Evolutionary conservation across 805 yeast genomes (phyloP).

Genomic region (Cyberlindnera suaveolens): DNA sequence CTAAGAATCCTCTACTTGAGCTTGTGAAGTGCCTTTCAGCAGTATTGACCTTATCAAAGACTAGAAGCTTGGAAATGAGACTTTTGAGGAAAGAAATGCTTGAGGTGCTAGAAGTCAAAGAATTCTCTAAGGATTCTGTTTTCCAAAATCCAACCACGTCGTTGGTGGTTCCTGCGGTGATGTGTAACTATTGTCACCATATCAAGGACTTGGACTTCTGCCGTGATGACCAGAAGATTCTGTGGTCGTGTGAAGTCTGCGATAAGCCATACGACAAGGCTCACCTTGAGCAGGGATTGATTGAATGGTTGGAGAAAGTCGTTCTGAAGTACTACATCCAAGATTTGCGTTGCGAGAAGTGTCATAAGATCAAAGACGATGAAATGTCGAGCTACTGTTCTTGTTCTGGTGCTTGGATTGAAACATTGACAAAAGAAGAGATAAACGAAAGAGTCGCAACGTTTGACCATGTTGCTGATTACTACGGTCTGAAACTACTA

Average conservation of each 20-base stretch:
- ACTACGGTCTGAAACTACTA: slow-evolving; percentile 55
- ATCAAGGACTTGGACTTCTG: slow-evolving; percentile 79
- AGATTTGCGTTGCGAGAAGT: slow-evolving; percentile 76
- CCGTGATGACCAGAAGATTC: slow-evolving; percentile 43
- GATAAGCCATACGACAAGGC: slow-evolving; percentile 55
- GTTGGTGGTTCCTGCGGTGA: slow-evolving; percentile 56
- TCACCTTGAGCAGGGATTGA: slow-evolving; percentile 71
- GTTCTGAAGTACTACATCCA: slow-evolving; percentile 65
- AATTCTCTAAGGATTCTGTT: slow-evolving; percentile 70
- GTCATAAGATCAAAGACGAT: slow-evolving; percentile 59
- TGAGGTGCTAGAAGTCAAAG: slow-evolving; percentile 69
- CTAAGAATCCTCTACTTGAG: slow-evolving; percentile 72
- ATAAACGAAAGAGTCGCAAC: slow-evolving; percentile 40
- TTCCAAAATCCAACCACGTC: slow-evolving; percentile 74
- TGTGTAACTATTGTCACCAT: slow-evolving; percentile 76
- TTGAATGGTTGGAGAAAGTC: slow-evolving; percentile 52
- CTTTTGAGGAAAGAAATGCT: slow-evolving; percentile 69
- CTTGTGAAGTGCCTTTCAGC: slow-evolving; percentile 72
- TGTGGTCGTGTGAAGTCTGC: slow-evolving; percentile 66
- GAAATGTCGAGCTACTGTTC: slow-evolving; percentile 70
- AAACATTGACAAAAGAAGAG: slow-evolving; percentile 40
- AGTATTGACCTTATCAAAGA: slow-evolving; percentile 58
- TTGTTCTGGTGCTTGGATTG: slow-evolving; percentile 85
- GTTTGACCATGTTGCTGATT: slow-evolving; percentile 53
- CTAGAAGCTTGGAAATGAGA: slow-evolving; percentile 66